Evolutionary conservation across 768 basidiomycete genomes (phyloP).

Genomic region (Melanogaster broomeanus): DNA sequence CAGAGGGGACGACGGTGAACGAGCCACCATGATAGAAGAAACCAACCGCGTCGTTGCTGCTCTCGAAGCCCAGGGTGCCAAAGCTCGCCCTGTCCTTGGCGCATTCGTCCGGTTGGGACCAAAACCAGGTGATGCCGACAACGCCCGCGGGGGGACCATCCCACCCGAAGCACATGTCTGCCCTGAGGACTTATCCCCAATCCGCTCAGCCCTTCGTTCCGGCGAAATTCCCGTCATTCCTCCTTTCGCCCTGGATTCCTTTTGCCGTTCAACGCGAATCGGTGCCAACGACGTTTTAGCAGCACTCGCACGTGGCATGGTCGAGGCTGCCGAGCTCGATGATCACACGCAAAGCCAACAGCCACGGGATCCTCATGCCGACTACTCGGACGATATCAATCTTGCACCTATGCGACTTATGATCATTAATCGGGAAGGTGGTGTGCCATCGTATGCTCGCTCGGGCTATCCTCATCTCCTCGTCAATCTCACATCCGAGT

Average conservation of each 20-base stretch:
- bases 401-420: constrained; percentile 94
- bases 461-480: constrained; percentile 93
- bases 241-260: constrained; percentile 90
- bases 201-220: constrained; percentile 85
- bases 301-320: constrained; percentile 87
- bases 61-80: constrained; percentile 83
- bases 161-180: constrained; percentile 79
- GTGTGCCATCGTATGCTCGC: constrained; percentile 96
- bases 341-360: constrained; percentile 36
- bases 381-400: constrained; percentile 61
- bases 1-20: constrained; percentile 70
- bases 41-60: constrained; percentile 81
- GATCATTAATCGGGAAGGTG: constrained; percentile 97
- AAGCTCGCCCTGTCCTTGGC: constrained; percentile 86
- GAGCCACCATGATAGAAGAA: constrained; percentile 69
- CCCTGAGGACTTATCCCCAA: constrained; percentile 76
- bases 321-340: constrained; percentile 52
- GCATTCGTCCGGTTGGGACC: constrained; percentile 85
- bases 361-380: constrained; percentile 33
- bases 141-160: constrained; percentile 31
- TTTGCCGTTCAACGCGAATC: constrained; percentile 82
- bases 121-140: constrained; percentile 50
- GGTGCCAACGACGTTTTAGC: constrained; percentile 87
- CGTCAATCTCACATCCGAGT: constrained; percentile 91
- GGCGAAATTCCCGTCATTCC: constrained; percentile 97